Conservation (phyloP, 179 eudicot genomes). For the Silene noctiflora region DNA sequence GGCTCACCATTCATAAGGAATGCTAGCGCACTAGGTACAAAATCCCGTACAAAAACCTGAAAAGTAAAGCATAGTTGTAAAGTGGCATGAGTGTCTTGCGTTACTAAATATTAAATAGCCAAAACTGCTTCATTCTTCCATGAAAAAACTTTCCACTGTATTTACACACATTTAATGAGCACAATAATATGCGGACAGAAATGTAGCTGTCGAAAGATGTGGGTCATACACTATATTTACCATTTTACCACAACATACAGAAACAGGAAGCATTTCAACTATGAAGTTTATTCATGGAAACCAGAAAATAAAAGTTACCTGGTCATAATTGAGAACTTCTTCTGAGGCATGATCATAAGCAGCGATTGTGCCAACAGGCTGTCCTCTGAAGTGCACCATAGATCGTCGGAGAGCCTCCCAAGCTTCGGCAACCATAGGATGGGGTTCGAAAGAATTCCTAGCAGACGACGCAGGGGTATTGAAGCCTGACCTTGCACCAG, state of each 20-base stretch:
- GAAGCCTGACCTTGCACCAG: slow-evolving; percentile 70
- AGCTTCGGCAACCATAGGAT: slow-evolving; percentile 97
- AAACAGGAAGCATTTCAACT: too few relatives aligned
- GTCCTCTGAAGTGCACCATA: slow-evolving; percentile 70
- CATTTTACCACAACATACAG: too few relatives aligned
- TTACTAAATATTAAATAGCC: background rate
- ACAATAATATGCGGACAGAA: too few relatives aligned
- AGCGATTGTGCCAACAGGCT: slow-evolving; percentile 95
- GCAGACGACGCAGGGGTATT: slow-evolving; percentile 88
- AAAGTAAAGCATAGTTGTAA: slow-evolving; percentile 16
- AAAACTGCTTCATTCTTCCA: background rate
- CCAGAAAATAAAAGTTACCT: slow-evolving; percentile 39
- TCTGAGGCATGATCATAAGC: slow-evolving; percentile 97
- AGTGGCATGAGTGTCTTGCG: background rate
- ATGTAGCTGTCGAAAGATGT: too few relatives aligned
- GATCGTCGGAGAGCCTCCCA: slow-evolving; percentile 96
- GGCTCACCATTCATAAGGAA: slow-evolving; percentile 99
- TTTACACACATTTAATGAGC: too few relatives aligned
- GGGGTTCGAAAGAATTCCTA: slow-evolving; percentile 92
- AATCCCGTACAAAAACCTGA: slow-evolving; percentile 96
- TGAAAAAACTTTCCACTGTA: too few relatives aligned
- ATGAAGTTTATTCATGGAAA: background rate
- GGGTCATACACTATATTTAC: too few relatives aligned
- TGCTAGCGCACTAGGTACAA: slow-evolving; percentile 93
- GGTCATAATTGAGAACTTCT: slow-evolving; percentile 93